Evolutionary conservation across 169 alveolate genomes (phyloP), one percentile per base, ranked within the genome.

Genomic region (Cyclospora cayetanensis): DNA sequence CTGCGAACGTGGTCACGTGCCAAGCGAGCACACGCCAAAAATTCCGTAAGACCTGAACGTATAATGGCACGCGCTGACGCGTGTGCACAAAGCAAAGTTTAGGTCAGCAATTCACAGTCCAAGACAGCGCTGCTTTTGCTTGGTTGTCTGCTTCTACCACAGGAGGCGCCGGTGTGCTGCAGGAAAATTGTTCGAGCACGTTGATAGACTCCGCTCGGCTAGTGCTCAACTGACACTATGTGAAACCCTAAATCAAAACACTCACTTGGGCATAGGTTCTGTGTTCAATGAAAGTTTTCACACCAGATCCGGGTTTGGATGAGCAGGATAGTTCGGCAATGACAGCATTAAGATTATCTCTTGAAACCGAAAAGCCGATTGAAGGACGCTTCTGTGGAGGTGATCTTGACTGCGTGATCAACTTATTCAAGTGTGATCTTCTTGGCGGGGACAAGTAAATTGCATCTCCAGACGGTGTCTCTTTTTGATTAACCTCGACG

Each of bases 1-100:
- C 66, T 18, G 93, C 89, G 43, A 89, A 89, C 31, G 93, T 74
- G 68, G 84, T 82, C 89, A 80, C 88, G 70, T 89, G 93, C 93
- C 93, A 89, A n/a, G 93, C 93, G 27, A 89, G 27, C 52, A 89
- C 82, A 4, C 93, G 93, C 93, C 93, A 89, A 82, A 89, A 89
- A 41, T 68, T 89, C 52, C 93, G 82, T 39, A 89, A 66, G n/a
- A 89, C 93, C 93, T 89, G 93, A 37, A 89, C 80, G 39, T 89
- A 89, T 43, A 89, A 25, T 31, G 93, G 93, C 93, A 72, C 93
- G 84, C 84, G 93, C 93, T 89, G 93, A 74, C 93, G 84, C 93
- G 84, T 39, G 89, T 43, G 68, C 90, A 76, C 93, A 89, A 35
- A 89, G 82, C 68, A 89, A 72, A 89, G 31, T 66, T 34, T 60